phyloP scores from a whole-genome alignment of 257 asterid species.

The Rhazya stricta region DNA sequence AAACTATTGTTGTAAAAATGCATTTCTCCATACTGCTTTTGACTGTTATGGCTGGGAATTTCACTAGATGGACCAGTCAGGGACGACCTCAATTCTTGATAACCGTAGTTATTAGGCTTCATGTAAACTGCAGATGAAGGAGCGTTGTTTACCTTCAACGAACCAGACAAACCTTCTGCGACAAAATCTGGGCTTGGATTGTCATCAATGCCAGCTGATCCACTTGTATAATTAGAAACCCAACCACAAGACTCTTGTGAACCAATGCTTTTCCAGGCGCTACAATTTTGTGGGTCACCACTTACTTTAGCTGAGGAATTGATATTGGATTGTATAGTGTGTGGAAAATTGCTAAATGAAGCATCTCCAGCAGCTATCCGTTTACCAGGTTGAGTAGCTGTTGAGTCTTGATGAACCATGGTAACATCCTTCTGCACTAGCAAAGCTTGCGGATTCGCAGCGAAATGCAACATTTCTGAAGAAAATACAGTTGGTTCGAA shows the following conservation, averaged over 20 bases:
- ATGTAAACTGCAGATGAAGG: constrained; percentile 19
- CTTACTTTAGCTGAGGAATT: constrained; percentile 13
- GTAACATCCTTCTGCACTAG: constrained; percentile 13
- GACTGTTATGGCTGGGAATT: constrained; percentile 13
- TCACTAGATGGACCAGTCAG: constrained; percentile 14
- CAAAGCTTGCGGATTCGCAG: constrained; percentile 16
- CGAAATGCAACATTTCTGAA: constrained; percentile 32
- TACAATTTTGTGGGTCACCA: constrained; percentile 24
- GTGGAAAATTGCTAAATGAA: constrained; percentile 4
- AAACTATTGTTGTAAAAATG: constrained; percentile 31
- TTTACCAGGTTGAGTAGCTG: not conserved
- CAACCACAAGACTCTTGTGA: constrained; percentile 20
- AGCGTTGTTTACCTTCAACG: constrained; percentile 21
- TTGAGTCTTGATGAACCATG: constrained; percentile 21
- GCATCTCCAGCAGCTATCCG: constrained; percentile 1
- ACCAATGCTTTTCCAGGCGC: constrained; percentile 26
- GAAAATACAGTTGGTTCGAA: constrained; percentile 30
- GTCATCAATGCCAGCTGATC: constrained; percentile 17
- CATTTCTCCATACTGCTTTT: constrained; percentile 4
- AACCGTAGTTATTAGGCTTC: constrained; percentile 28
- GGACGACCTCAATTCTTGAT: constrained; percentile 25
- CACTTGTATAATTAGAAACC: constrained; percentile 15
- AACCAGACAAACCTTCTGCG: constrained; percentile 24
- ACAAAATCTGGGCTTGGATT: constrained; percentile 29
- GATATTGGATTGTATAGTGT: not conserved